Base-by-base conservation (phyloP, 345 rosid genomes). In the Salix koriyanagi region DNA sequence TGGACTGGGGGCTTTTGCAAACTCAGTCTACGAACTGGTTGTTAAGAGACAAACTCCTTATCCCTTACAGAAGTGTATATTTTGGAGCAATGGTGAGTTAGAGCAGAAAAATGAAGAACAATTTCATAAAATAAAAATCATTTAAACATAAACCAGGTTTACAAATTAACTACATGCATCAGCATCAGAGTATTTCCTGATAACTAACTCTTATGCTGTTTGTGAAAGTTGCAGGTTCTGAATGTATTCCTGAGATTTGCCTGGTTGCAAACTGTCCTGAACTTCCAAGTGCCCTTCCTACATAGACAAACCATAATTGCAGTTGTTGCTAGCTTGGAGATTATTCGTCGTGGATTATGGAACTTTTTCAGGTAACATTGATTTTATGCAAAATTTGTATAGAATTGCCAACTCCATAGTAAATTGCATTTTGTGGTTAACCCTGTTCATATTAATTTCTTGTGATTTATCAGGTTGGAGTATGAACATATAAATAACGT, bases 401-500 rank as follows among this genome's bases (percentile, higher is more conserved):
- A 7, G 23, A 23, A 60, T 2, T 26, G 34, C 18, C 14, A 34
- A 30, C 42, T 66, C 34, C n/a, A 26, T 34, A 5, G 32, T 8
- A 34, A 7, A 18, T 26, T n/a, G 19, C 13, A 3, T 64, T 30
- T 65, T 15, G 7, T n/a, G 36, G 7, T 4, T 15, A 34, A 18
- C 7, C 58, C n/a, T 52, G 58, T 52, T 52, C 23, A 52, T 19
- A 52, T 34, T 34, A 34, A 34, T 5, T 2, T 44, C 16, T 13
- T 13, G 65, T 66, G 66, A 23, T 32, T 72, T 42, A 2, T 1
- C 76, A 83, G 86, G 77, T 67, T 83, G 72, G 83, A 83, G 42
- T 77, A 77, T 44, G 86, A 83, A 74, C 84, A 80, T 61, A 50
- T 80, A 70, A 74, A 80, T 75, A 83, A 83, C 65, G 81, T 83